Conservation (phyloP, 768 basidiomycete genomes). For the Gyrodon lividus region DNA sequence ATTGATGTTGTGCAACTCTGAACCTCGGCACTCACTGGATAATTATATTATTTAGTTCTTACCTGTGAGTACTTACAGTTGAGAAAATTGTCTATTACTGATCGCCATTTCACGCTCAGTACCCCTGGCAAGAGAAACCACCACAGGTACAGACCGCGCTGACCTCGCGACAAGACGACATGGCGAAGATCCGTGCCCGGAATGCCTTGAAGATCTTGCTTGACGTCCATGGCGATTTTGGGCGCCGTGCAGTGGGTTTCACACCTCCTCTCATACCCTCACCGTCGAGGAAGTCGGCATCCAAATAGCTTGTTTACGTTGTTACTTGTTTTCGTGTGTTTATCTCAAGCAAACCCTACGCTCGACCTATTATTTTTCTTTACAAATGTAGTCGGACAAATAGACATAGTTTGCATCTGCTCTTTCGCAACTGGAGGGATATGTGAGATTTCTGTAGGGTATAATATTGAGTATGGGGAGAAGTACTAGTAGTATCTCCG, state of each 20-base stretch:
- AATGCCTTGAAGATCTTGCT: conserved; percentile 92
- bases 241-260: conserved; percentile 49
- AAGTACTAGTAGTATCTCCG: too few relatives aligned
- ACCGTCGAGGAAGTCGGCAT: conserved; percentile 15
- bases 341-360: too few relatives aligned
- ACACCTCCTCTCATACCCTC: conserved; percentile 23
- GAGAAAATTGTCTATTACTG: conserved; percentile 3
- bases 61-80: conserved; percentile 23
- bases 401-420: too few relatives aligned
- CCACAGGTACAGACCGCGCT: conserved; percentile 68
- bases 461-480: too few relatives aligned
- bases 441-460: too few relatives aligned
- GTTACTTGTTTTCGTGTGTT: conserved; percentile 6
- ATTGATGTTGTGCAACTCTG: conserved; percentile 8
- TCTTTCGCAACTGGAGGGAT: too few relatives aligned
- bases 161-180: conserved; percentile 72
- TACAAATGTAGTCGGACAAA: too few relatives aligned
- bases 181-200: conserved; percentile 86
- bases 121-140: conserved; percentile 75
- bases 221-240: conserved; percentile 90
- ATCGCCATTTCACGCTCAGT: conserved; percentile 43
- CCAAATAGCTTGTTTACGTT: not conserved
- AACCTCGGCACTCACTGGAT: not conserved
- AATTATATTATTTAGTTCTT: conserved; percentile 25
- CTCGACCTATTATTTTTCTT: too few relatives aligned